These are phyloP conservation scores for Vishniacozyma victoriae DNA, from an alignment of 768 basidiomycete genomes.

Conservation along the genomic window DNA sequence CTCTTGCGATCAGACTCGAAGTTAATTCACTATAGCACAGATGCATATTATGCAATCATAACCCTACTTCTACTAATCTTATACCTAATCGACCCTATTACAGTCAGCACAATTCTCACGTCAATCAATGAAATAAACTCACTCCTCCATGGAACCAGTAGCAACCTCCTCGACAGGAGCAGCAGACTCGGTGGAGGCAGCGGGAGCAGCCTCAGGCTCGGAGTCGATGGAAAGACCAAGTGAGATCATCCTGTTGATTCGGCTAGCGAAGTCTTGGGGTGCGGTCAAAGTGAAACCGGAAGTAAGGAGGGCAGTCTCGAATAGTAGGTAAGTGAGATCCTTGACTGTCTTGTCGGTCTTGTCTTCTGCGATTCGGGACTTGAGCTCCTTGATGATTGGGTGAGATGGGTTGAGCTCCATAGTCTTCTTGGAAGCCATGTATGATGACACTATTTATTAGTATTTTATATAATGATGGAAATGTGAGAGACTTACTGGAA, in stretches of 20 bases:
- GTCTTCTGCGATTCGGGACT: conserved; percentile 90
- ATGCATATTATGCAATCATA: too few species aligned
- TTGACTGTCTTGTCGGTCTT: conserved; percentile 98
- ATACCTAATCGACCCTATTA: background rate
- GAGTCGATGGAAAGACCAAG: conserved; percentile 55
- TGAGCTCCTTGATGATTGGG: conserved; percentile 92
- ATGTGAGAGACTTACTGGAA: conserved; percentile 20
- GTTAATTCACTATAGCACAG: too few species aligned
- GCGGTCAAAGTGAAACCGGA: conserved; percentile 82
- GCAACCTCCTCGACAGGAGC: conserved; percentile 45
- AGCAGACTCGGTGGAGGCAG: conserved; percentile 45
- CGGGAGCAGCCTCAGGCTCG: conserved; percentile 61
- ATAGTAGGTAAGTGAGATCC: conserved; percentile 89
- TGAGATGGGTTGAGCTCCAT: conserved; percentile 90
- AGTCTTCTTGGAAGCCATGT: conserved; percentile 99
- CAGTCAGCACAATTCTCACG: background rate
- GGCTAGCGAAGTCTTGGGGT: conserved; percentile 87
- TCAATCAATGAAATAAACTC: background rate
- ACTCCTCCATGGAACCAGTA: conserved; percentile 71
- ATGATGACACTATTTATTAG: conserved; percentile 61
- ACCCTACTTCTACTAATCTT: background rate
- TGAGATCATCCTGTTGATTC: conserved; percentile 96
- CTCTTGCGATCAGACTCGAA: too few species aligned
- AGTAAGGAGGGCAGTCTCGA: conserved; percentile 86
- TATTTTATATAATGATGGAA: background rate